Conservation (phyloP, 805 yeast species). For the Starmera caribaea region DNA sequence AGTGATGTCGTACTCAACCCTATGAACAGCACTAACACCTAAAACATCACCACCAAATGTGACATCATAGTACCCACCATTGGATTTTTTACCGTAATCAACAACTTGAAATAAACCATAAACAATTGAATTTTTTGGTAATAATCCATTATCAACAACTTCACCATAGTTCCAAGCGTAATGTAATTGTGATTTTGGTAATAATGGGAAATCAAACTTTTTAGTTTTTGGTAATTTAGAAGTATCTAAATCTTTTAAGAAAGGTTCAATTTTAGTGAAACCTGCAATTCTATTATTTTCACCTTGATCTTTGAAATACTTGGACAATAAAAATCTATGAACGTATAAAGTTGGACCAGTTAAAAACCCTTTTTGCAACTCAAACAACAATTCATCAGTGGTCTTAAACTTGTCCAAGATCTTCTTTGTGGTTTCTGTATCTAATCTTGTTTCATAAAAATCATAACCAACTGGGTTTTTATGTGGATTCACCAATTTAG, state of each 20-base stretch:
- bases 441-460: conserved; percentile 12
- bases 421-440: conserved; percentile 6
- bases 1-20: conserved; percentile 12
- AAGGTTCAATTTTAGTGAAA: conserved; percentile 10
- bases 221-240: conserved; percentile 3
- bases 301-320: conserved; percentile 8
- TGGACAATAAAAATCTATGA: conserved; percentile 12
- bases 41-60: conserved; percentile 10
- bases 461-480: conserved; percentile 8
- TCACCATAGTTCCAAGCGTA: conserved; percentile 13
- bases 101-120: conserved; percentile 14
- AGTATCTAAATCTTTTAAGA: conserved; percentile 6
- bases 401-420: conserved; percentile 12
- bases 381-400: conserved; percentile 12
- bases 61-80: conserved; percentile 15
- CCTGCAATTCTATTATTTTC: conserved; percentile 11
- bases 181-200: conserved; percentile 8
- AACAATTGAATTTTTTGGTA: conserved; percentile 9
- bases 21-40: conserved; percentile 8
- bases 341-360: conserved; percentile 15
- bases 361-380: conserved; percentile 13
- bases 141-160: conserved; percentile 5
- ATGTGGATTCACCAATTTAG: conserved; percentile 9
- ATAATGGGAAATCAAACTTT: conserved; percentile 4
- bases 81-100: conserved; percentile 9